Evolutionary conservation across 192 early-diverging fungal genomes (phyloP).

Genomic region (Podila clonocystis): DNA sequence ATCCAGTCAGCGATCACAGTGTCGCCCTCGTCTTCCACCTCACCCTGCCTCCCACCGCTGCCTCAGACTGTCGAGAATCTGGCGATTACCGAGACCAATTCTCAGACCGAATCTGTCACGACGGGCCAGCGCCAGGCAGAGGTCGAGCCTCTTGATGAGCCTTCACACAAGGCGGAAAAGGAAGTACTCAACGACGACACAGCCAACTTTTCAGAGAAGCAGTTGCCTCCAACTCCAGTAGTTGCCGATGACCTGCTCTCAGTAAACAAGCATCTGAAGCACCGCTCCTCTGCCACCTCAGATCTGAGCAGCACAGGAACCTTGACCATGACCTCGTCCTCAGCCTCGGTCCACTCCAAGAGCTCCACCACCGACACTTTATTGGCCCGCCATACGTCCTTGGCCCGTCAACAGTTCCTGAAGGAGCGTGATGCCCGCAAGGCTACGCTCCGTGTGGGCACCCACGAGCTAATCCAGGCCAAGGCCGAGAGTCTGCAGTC

Average conservation of each 20-base stretch:
- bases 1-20: not conserved
- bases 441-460: conserved; percentile 24
- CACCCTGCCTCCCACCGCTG: not conserved
- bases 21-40: not conserved
- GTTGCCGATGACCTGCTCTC: not conserved
- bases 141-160: too few relatives aligned
- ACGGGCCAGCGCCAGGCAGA: not conserved
- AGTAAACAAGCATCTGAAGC: not conserved
- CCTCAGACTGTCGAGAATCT: conserved; percentile 3
- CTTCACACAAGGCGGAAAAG: too few relatives aligned
- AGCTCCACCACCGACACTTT: not conserved
- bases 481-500: conserved; percentile 29
- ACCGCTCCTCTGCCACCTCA: conserved; percentile 10
- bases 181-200: not conserved
- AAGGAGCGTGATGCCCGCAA: conserved; percentile 30
- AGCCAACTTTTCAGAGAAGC: not conserved
- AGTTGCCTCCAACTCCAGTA: not conserved
- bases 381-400: not conserved
- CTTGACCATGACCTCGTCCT: conserved; percentile 8
- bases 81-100: conserved; percentile 8
- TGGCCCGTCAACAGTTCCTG: conserved; percentile 22
- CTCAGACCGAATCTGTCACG: not conserved
- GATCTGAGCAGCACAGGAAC: conserved; percentile 25
- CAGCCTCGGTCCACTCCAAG: conserved; percentile 16
- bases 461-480: conserved; percentile 18